Conservation (phyloP, 495 filamentous ascomycete genomes). For the Pseudotulostoma volvatum region DNA sequence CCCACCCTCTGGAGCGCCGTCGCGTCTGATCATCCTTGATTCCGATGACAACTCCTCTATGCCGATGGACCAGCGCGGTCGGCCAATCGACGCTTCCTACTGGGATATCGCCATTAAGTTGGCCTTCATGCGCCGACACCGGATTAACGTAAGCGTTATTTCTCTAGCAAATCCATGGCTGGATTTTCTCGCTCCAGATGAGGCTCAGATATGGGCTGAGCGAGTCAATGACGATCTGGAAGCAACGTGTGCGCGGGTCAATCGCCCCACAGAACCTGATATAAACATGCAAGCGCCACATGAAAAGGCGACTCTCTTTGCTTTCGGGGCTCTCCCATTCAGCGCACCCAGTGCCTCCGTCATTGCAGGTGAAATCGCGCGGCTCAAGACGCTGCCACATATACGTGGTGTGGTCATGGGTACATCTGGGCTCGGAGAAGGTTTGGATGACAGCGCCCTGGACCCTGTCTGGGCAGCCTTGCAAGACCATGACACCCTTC, state of each 20-base stretch:
- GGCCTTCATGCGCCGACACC: conserved; percentile 71
- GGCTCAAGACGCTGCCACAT: conserved; percentile 42
- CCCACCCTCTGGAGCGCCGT: conserved; percentile 32
- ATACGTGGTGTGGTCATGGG: conserved; percentile 79
- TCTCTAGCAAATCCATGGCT: conserved; percentile 94
- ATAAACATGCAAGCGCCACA: conserved; percentile 5
- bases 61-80: conserved; percentile 37
- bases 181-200: conserved; percentile 54
- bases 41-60: conserved; percentile 42
- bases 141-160: conserved; percentile 68
- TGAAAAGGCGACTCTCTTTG: conserved; percentile 39
- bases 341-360: conserved; percentile 46
- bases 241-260: conserved; percentile 40
- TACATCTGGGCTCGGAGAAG: conserved; percentile 63
- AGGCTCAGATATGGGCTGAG: conserved; percentile 44
- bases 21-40: conserved; percentile 66
- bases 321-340: conserved; percentile 69
- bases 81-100: conserved; percentile 62
- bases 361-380: conserved; percentile 41
- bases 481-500: conserved; percentile 39
- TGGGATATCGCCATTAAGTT: conserved; percentile 57
- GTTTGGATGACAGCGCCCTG: conserved; percentile 62
- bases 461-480: conserved; percentile 56
- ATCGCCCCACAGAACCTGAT: conserved; percentile 26
- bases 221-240: conserved; percentile 67